Evolutionary conservation across 306 rosid species (phyloP), one percentile per base, ranked within the genome.

Genomic region (Rosa multiflora): DNA sequence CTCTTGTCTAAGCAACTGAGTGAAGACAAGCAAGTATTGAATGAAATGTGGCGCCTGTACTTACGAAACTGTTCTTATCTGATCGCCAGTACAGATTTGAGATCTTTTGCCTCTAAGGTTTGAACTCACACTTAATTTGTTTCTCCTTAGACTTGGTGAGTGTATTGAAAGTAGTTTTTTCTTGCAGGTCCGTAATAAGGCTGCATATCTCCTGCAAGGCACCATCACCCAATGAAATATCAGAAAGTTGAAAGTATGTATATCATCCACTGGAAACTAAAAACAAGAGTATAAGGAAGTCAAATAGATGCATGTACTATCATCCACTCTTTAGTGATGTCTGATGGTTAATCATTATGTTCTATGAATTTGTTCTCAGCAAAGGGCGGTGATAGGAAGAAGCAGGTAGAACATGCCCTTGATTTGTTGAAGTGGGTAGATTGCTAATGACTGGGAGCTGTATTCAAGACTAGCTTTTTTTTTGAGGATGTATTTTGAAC

Each of bases 31-130:
- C 87, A 79, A 43, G 87, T 76, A 20, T 78, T 86, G 53, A 72
- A 81, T 66, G 94, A 90, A 81, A 87, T 88, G 97, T 91, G 91
- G 88, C 78, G 87, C 44, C 84, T 74, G 23, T 93, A 59, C 77
- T 88, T 92, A 51, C 74, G 85, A 86, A 83, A 88, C 70, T 95
- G 98, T 83, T 91, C 94, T 72, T 88, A 82, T 84, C 87, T 87
- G 53, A 92, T 95, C 74, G 71, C 93, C 74, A 89, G 90, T 47
- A 87, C 98, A 0, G 97, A 95, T 82, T 85, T 95, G 80, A 88
- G 99, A 76, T 73, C 94, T 20, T 90, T 83, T 78, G 94, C 99
- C 46, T 79, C 99, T 4, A 91, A 91, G 99, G 98, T 95, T 58
- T 12, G 82, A n/a, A 81, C 53, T 70, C 82, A 72, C 70, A 56